Evolutionary conservation across 805 yeast species (phyloP).

Genomic region (Candida verbasci): DNA sequence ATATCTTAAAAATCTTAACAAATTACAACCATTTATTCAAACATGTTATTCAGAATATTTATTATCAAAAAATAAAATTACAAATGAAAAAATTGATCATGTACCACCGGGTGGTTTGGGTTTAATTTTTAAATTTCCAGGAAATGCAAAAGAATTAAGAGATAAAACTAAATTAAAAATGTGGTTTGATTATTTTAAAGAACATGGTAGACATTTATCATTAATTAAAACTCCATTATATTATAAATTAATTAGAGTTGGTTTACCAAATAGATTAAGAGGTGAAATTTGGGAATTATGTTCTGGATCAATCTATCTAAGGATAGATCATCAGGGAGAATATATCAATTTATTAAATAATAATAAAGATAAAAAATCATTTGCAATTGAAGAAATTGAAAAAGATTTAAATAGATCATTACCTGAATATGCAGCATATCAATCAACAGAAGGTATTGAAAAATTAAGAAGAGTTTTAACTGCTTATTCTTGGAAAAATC

Average conservation of each 20-base stretch:
- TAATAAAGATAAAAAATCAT: conserved; percentile 59
- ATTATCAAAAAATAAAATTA: conserved; percentile 52
- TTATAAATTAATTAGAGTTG: conserved; percentile 80
- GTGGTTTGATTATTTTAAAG: conserved; percentile 88
- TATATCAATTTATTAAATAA: conserved; percentile 57
- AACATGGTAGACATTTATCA: conserved; percentile 81
- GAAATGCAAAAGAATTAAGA: conserved; percentile 69
- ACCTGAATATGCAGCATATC: conserved; percentile 96
- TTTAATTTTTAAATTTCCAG: conserved; percentile 79
- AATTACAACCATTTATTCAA: conserved; percentile 59
- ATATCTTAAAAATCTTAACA: conserved; percentile 59
- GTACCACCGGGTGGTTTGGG: conserved; percentile 88
- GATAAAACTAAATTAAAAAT: conserved; percentile 84
- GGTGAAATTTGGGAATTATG: conserved; percentile 97
- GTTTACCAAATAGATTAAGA: conserved; percentile 88
- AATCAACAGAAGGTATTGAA: conserved; percentile 76
- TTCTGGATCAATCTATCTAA: conserved; percentile 75
- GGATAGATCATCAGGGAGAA: conserved; percentile 58
- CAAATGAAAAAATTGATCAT: conserved; percentile 37
- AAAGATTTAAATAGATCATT: conserved; percentile 91
- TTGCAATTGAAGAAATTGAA: conserved; percentile 94
- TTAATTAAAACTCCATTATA: conserved; percentile 71
- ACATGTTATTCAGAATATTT: conserved; percentile 84
- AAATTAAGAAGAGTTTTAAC: conserved; percentile 83
- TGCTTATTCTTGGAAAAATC: conserved; percentile 95